Percentiles rank a stretch among this genome's conserved stretches.
These are phyloP conservation scores for Pseudevernia furfuracea DNA, from an alignment of 495 filamentous ascomycete species.

Conservation along the genomic window DNA sequence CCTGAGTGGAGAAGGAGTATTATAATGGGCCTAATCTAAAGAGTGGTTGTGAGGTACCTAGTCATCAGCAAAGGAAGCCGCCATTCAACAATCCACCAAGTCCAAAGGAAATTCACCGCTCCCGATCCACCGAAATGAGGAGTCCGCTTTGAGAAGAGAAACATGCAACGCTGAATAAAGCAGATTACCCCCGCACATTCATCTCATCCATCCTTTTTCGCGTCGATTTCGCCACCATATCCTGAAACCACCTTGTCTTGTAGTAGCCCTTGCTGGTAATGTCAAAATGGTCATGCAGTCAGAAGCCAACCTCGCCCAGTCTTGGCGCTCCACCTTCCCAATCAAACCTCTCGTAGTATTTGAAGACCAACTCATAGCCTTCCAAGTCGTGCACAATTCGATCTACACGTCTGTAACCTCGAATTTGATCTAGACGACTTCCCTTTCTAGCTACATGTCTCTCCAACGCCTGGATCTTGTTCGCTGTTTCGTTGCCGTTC, in stretches of 20 bases:
- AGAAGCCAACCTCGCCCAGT: conserved; percentile 55
- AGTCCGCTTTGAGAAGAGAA: background rate
- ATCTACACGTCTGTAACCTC: conserved; percentile 84
- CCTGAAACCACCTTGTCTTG: background rate
- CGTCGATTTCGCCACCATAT: background rate
- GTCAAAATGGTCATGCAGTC: conserved; percentile 16
- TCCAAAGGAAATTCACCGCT: background rate
- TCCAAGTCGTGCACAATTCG: conserved; percentile 96
- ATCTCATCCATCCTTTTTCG: background rate
- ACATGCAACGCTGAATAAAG: background rate
- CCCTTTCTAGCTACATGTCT: conserved; percentile 44
- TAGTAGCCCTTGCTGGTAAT: background rate
- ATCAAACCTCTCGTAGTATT: conserved; percentile 88
- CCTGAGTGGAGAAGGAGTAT: too few species aligned
- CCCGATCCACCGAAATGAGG: background rate
- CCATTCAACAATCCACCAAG: background rate
- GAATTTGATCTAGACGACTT: conserved; percentile 70
- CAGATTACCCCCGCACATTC: background rate
- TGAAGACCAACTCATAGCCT: conserved; percentile 94
- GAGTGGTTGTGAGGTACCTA: too few species aligned
- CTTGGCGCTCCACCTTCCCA: conserved; percentile 76
- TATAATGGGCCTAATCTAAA: too few species aligned
- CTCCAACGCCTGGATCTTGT: conserved; percentile 37
- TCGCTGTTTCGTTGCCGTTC: conserved; percentile 5
- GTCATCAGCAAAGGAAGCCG: background rate